Percentiles rank a stretch among this genome's conserved stretches.
Evolutionary conservation across 2,329 filamentous ascomycete genomes (phyloP).

Genomic region (Verticillium dahliae): DNA sequence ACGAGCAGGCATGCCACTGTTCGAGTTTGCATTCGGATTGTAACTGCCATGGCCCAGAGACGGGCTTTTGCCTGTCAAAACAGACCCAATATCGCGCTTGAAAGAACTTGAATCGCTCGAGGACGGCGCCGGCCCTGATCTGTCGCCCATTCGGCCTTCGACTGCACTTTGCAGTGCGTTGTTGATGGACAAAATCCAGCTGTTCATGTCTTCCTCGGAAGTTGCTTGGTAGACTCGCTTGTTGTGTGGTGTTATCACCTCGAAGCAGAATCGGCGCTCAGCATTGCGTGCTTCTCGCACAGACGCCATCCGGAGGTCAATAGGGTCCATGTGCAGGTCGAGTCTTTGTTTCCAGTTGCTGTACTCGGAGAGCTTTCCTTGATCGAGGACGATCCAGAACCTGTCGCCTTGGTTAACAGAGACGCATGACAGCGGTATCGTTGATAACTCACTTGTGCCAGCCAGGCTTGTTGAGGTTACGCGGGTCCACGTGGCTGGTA

Average conservation of each 20-base stretch:
- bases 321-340: conserved; percentile 95
- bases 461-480: conserved; percentile 90
- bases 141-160: conserved; percentile 64
- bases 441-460: conserved; percentile 85
- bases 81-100: conserved; percentile 83
- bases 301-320: conserved; percentile 93
- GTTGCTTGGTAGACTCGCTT: conserved; percentile 97
- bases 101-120: conserved; percentile 48
- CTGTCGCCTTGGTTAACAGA: conserved; percentile 34
- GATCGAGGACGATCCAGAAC: conserved; percentile 97
- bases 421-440: not conserved
- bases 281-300: conserved; percentile 93
- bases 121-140: conserved; percentile 31
- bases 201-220: conserved; percentile 96
- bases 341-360: conserved; percentile 99
- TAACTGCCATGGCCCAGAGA: conserved; percentile 53
- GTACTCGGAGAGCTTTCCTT: conserved; percentile 94
- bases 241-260: conserved; percentile 94
- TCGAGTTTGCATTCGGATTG: conserved; percentile 38
- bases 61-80: conserved; percentile 85
- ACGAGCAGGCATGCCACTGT: conserved; percentile 59
- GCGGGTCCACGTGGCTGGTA: conserved; percentile 90
- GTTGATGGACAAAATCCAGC: conserved; percentile 94
- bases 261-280: conserved; percentile 93
- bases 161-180: conserved; percentile 95